Evolutionary conservation across 108 stramenopile genomes (phyloP), one percentile per base, ranked within the genome.

Genomic region (Cyclostephanos invisitatus): DNA sequence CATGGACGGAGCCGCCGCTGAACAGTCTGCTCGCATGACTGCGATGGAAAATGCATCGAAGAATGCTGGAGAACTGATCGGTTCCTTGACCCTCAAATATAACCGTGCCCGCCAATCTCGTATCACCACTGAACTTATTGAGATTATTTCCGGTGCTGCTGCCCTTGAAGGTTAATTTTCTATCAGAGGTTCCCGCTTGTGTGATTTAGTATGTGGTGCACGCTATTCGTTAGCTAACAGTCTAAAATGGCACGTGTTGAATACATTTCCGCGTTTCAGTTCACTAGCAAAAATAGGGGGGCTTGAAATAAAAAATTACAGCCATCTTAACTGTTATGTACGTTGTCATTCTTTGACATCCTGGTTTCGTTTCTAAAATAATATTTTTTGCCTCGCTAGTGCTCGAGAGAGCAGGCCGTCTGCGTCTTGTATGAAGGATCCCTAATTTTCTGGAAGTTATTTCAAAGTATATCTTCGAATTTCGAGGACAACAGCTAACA

Each of bases 31-130:
- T 67, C 96, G 99, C 64, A 99, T 99, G 98, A 97, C 97, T 73
- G 99, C 99, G 67, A 99, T 99, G 99, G 99, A 99, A 87, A 99
- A 99, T 80, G 99, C 99, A 17, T 93, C 97, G 74, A 97, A 98
- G 95, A 99, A 99, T 74, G 98, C 97, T 25, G 87, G 87, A 24
- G 98, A 98, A 71, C 88, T 99, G 96, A 97, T 98, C 82, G 97
- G 97, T 73, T 83, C 86, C 27, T 96, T 99, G 81, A 98, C 97
- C 24, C 91, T 99, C 62, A 82, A 83, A 77, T 99, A 98, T 90
- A 99, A 99, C 83, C 95, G 98, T 83, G 99, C 98, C 53, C 96
- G 99, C 84, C 99, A 99, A 93, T 94, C 98, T 67, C 91, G 98
- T 75, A 99, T 99, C 89, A 99, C 98, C 69, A 99, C 99, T 37